Conservation (phyloP, 108 stramenopile genomes). For the Stephanodiscus minutulus region DNA sequence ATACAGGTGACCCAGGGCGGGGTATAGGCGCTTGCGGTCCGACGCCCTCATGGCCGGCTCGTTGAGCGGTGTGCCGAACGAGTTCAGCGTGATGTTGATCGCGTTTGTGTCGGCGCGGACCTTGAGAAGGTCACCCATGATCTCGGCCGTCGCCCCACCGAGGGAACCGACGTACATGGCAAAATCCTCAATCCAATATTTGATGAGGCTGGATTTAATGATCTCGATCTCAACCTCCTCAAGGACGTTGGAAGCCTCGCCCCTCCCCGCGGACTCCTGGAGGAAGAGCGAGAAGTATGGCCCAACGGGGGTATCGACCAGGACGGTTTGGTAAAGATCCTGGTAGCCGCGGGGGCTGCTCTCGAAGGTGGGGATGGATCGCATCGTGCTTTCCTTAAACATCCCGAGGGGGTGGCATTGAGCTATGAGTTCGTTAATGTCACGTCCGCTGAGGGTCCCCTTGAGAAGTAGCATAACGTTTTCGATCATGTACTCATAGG, state of each 20-base stretch:
- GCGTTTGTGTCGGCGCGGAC: constrained; percentile 97
- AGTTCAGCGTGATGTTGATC: constrained; percentile 99
- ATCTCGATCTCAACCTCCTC: constrained; percentile 99
- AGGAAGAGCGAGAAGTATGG: constrained; percentile 94
- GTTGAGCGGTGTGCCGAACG: constrained; percentile 93
- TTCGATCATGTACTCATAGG: constrained; percentile 99
- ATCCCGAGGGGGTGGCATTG: constrained; percentile 99
- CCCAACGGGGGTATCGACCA: constrained; percentile 99
- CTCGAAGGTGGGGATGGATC: constrained; percentile 96
- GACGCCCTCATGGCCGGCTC: constrained; percentile 94
- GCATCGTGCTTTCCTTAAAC: constrained; percentile 98
- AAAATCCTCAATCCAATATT: constrained; percentile 99
- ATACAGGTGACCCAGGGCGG: constrained; percentile 96
- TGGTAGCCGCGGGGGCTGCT: constrained; percentile 91
- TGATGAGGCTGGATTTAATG: constrained; percentile 97
- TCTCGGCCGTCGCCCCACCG: constrained; percentile 93
- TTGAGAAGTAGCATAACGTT: constrained; percentile 99
- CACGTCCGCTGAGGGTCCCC: constrained; percentile 93
- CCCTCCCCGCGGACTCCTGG: constrained; percentile 66
- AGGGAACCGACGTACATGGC: constrained; percentile 75
- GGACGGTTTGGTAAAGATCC: constrained; percentile 97
- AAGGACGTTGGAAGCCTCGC: constrained; percentile 88
- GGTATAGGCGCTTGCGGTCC: constrained; percentile 95
- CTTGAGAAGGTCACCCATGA: constrained; percentile 95
- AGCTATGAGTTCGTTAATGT: constrained; percentile 95